A percentile compares a stretch with the other conserved stretches of the same genome.
Conservation (phyloP, 306 rosid genomes). For the Castanopsis chinensis region DNA sequence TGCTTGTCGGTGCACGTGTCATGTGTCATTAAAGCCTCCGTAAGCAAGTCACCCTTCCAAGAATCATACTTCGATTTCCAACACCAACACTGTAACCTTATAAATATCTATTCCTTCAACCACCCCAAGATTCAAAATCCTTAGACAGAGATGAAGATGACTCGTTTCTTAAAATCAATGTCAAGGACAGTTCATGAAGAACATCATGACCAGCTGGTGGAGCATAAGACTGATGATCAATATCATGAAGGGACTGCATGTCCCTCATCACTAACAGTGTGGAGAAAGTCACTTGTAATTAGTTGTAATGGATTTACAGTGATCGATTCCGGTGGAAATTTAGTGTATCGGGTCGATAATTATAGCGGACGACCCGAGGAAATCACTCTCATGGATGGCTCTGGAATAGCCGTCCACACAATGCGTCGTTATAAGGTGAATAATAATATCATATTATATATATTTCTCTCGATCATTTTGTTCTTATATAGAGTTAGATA, state of each 20-base stretch:
- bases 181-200: constrained; percentile 67
- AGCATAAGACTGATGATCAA: constrained; percentile 12
- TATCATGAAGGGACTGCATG: constrained; percentile 8
- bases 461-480: background rate
- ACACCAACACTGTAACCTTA: background rate
- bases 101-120: constrained; percentile 2
- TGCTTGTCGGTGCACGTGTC: no score
- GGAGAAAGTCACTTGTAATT: constrained; percentile 74
- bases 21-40: background rate
- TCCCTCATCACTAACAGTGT: constrained; percentile 55
- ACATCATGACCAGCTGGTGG: constrained; percentile 14
- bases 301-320: constrained; percentile 86
- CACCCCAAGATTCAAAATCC: background rate
- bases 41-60: constrained; percentile 1
- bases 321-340: constrained; percentile 66
- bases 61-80: background rate
- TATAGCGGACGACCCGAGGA: constrained; percentile 58
- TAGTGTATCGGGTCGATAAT: constrained; percentile 79
- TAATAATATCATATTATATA: background rate
- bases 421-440: constrained; percentile 63
- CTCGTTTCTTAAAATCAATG: constrained; percentile 43
- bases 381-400: constrained; percentile 76
- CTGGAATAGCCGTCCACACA: constrained; percentile 69
- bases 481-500: background rate
- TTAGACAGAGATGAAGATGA: constrained; percentile 17